Conservation (phyloP, 331 rosid species). For the Malus hybrid region DNA sequence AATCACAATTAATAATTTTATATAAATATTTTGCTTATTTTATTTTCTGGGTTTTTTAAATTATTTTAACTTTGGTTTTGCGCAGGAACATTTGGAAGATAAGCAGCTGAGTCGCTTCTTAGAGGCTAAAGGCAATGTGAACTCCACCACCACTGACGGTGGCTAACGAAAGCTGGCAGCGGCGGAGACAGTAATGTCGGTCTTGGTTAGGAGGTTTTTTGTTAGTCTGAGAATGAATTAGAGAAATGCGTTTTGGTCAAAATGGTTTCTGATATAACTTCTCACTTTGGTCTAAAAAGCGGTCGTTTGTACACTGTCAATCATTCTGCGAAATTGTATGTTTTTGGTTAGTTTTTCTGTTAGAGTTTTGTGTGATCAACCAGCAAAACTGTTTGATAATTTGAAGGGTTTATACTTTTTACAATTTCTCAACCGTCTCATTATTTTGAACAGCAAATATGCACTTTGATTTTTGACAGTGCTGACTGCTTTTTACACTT, state of each 20-base stretch:
- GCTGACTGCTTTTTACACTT: background rate
- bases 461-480: too few species aligned
- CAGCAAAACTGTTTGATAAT: background rate
- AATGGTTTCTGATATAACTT: too few species aligned
- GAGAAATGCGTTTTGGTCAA: background rate
- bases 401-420: background rate
- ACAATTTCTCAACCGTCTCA: background rate
- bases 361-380: background rate
- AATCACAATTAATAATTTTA: background rate
- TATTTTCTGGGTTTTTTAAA: background rate
- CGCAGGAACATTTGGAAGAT: conserved; percentile 67
- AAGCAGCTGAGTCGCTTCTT: conserved; percentile 60
- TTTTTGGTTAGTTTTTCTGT: background rate
- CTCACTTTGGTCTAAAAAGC: too few species aligned
- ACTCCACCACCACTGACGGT: conserved; percentile 16
- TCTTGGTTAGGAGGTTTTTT: too few species aligned
- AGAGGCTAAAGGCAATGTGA: conserved; percentile 45
- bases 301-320: too few species aligned
- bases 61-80: background rate
- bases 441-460: background rate
- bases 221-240: background rate
- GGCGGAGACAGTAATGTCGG: background rate
- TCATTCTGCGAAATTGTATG: background rate
- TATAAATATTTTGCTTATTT: background rate
- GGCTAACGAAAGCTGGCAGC: background rate